Conservation (phyloP, 176 grass and related monocot species). For the Triticum dicoccoides region DNA sequence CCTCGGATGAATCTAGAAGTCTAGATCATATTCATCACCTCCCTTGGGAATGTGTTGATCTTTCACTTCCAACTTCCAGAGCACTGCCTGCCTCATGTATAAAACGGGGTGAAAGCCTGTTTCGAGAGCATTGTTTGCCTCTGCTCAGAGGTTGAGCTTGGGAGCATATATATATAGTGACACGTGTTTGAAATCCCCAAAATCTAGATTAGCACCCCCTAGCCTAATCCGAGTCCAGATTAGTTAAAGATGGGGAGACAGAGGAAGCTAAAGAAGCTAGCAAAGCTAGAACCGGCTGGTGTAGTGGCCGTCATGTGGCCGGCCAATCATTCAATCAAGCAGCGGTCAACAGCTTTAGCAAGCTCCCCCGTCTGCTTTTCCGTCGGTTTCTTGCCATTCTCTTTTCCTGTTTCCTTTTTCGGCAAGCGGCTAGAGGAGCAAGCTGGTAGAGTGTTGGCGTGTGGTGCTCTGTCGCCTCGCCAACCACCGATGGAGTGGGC, state of each 20-base stretch:
- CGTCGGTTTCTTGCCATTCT: neutral
- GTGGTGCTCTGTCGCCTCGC: neutral
- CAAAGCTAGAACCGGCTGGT: conserved; percentile 27
- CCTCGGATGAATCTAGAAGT: neutral
- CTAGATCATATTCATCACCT: neutral
- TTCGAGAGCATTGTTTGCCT: neutral
- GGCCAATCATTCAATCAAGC: conserved; percentile 25
- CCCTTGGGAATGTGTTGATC: neutral
- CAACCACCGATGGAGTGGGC: conserved; percentile 7
- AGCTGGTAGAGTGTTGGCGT: neutral
- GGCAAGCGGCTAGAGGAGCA: conserved; percentile 12
- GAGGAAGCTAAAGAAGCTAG: conserved; percentile 5
- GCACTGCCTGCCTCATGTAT: too few species aligned
- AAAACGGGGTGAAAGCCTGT: too few species aligned
- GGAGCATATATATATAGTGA: neutral
- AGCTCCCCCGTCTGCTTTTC: neutral
- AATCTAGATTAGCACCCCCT: neutral
- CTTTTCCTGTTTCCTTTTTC: conserved; percentile 32
- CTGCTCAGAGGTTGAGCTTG: conserved; percentile 2
- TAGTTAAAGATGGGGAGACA: conserved; percentile 24
- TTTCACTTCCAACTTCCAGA: neutral
- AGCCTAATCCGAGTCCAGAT: neutral
- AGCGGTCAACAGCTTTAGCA: conserved; percentile 42
- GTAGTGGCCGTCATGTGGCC: conserved; percentile 55
- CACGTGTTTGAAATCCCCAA: neutral